A percentile compares a stretch with the other conserved stretches of the same genome.
phyloP scores from a whole-genome alignment of 129 eudicot genomes.

The Helianthus tuberosus region DNA sequence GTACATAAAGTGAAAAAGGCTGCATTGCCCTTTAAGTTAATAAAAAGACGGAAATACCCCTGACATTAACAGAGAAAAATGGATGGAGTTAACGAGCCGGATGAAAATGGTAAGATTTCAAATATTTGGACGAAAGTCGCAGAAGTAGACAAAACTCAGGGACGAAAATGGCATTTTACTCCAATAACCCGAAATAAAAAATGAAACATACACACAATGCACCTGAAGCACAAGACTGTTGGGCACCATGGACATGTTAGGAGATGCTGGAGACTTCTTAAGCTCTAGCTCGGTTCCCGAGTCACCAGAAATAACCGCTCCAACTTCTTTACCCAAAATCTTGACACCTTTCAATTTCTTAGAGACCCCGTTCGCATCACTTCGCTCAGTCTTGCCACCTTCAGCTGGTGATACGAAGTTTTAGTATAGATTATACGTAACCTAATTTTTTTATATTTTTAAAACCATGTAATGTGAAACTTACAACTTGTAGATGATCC shows the following conservation, averaged over 20 bases:
- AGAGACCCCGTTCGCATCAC: slow-evolving; percentile 41
- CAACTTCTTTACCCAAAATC: slow-evolving; percentile 42
- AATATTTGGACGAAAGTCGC: too few relatives aligned
- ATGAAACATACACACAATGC: slow-evolving; percentile 9
- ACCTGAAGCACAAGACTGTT: slow-evolving; percentile 63
- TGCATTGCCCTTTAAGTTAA: too few relatives aligned
- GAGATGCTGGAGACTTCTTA: slow-evolving; percentile 47
- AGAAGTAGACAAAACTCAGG: too few relatives aligned
- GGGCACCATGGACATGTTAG: slow-evolving; percentile 38
- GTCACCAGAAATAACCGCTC: slow-evolving; percentile 37
- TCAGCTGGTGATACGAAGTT: slow-evolving; percentile 36
- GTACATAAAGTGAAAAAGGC: too few relatives aligned
- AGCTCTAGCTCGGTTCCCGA: slow-evolving; percentile 47
- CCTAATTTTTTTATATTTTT: neutral
- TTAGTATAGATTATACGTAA: neutral
- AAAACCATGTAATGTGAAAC: slow-evolving; percentile 18
- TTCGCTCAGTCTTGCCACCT: slow-evolving; percentile 48
- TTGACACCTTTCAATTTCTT: slow-evolving; percentile 42
- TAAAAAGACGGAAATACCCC: too few relatives aligned
- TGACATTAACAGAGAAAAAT: too few relatives aligned
- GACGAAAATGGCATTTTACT: too few relatives aligned
- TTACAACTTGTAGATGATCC: slow-evolving; percentile 66
- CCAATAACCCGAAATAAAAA: neutral
- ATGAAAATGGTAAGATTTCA: too few relatives aligned
- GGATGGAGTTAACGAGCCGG: too few relatives aligned